Base-by-base conservation (phyloP, 306 rosid species). In the Malus sylvestris region DNA sequence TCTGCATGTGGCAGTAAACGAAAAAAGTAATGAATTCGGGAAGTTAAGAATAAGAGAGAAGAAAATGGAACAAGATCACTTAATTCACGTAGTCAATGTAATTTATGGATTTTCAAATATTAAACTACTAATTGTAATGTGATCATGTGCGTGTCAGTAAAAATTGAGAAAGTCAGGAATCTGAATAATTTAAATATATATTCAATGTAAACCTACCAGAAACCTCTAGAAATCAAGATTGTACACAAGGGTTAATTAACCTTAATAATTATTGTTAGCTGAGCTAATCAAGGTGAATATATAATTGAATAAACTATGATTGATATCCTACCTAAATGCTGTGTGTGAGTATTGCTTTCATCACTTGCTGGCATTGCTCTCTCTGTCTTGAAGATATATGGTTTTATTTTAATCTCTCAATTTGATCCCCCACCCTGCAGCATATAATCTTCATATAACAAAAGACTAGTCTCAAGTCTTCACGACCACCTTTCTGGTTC, bases 281-380 rank as follows among this genome's bases (percentile, higher is more conserved):
- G 79, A 67, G 79, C 33, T 80, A 59, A 70, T 62, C 66, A 51
- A 20, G 7, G 15, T 14, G 70, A 67, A 44, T 46, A 45, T 16
- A 59, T 33, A 74, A 49, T 68, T 4, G 8, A 30, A 18, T 16
- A 30, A 18, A 30, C 23, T 32, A 18, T 3, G 15, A 60, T 60
- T 60, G 15, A 22, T 12, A 16, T 15, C 55, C 9, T 35, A 6
- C 40, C 19, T 49, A 15, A 49, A 49, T 23, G 63, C 5, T 61
- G 38, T 9, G 73, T 66, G 82, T 45, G 82, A 58, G 57, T 68
- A 58, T 45, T 33, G 76, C 74, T 44, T 52, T 68, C 60, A 68
- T 75, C 83, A 74, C 68, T 35, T 13, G 71, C 27, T 52, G 76
- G 72, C 70, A 70, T 68, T 11, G 51, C 67, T 61, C 72, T 75